Evolutionary conservation across 139 green algal species (phyloP), one percentile per base, ranked within the genome.

Genomic region (Chlamydomonas sp.): DNA sequence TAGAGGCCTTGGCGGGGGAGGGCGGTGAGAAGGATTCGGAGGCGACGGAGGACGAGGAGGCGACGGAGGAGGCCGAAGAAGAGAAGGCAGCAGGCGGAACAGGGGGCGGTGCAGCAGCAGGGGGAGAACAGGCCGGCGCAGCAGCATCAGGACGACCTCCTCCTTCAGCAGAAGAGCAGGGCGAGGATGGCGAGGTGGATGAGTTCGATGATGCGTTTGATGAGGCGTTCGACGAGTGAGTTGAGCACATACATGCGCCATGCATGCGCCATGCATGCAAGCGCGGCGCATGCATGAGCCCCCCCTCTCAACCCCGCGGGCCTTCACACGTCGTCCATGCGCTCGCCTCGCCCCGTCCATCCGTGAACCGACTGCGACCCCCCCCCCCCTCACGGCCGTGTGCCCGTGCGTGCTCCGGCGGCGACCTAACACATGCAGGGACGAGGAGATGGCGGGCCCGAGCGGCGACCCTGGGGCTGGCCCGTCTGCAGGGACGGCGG

Each of bases 141-240:
- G n/a, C n/a, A n/a, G n/a, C n/a, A n/a, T n/a, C n/a, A n/a, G n/a
- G n/a, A n/a, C n/a, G n/a, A n/a, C n/a, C n/a, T n/a, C 43, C 16
- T 54, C 16, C 43, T n/a, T 54, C 43, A n/a, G 43, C 43, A n/a
- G 65, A 72, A 37, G 65, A 72, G 29, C n/a, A 72, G 36, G 62
- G 34, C 5, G 62, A 26, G 65, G 48, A 61, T 33, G 65, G 47
- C 3, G 39, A 72, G 3, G 13, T 66, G 59, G 59, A 61, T 10
- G 65, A 62, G 4, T 10, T 58, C 3, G 65, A 48, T 63, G 36
- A 59, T 26, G 48, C 30, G 36, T 47, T 35, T 34, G 65, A 48
- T 48, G 47, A 63, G 34, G 54, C 54, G 24, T 64, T 64, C 34
- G 54, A 64, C 16, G 47, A 57, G 47, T 57, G 47, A 57, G 47